phyloP scores from a whole-genome alignment of 805 yeast genomes.

The Komagataella phaffii region DNA sequence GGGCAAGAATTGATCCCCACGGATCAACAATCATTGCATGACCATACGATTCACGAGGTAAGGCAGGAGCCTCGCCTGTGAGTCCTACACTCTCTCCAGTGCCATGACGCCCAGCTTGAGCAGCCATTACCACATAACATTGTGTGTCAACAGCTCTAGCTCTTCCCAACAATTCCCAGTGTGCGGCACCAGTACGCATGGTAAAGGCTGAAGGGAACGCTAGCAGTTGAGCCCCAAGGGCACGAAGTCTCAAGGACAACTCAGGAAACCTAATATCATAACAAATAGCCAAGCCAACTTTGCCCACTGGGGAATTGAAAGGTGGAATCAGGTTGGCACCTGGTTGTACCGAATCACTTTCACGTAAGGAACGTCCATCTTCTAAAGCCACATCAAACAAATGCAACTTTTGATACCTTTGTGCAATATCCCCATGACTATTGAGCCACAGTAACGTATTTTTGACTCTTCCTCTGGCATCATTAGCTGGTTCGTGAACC shows the following conservation, averaged over 20 bases:
- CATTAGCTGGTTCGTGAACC: slow-evolving; percentile 62
- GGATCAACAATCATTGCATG: slow-evolving; percentile 84
- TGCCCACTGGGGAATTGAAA: slow-evolving; percentile 45
- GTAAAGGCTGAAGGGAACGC: slow-evolving; percentile 92
- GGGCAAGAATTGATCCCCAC: slow-evolving; percentile 70
- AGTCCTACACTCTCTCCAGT: slow-evolving; percentile 25
- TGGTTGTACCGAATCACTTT: slow-evolving; percentile 70
- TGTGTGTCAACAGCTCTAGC: slow-evolving; percentile 88
- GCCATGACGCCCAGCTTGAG: slow-evolving; percentile 72
- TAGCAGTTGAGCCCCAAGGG: slow-evolving; percentile 61
- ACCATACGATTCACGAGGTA: slow-evolving; percentile 67
- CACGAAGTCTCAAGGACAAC: slow-evolving; percentile 47
- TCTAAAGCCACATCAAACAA: slow-evolving; percentile 77
- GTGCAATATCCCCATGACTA: slow-evolving; percentile 46
- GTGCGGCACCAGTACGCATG: slow-evolving; percentile 79
- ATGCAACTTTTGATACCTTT: slow-evolving; percentile 76
- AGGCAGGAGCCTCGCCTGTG: slow-evolving; percentile 13
- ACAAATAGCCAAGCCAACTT: slow-evolving; percentile 64
- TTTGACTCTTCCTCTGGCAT: slow-evolving; percentile 32
- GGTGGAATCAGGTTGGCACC: slow-evolving; percentile 46
- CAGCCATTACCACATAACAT: slow-evolving; percentile 77
- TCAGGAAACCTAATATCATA: slow-evolving; percentile 87
- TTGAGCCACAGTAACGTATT: slow-evolving; percentile 68
- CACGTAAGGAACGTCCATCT: slow-evolving; percentile 72
- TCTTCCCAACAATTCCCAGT: slow-evolving; percentile 70